These are phyloP conservation scores for Populus hybrid DNA, from an alignment of 441 rosid genomes.

Conservation along the genomic window DNA sequence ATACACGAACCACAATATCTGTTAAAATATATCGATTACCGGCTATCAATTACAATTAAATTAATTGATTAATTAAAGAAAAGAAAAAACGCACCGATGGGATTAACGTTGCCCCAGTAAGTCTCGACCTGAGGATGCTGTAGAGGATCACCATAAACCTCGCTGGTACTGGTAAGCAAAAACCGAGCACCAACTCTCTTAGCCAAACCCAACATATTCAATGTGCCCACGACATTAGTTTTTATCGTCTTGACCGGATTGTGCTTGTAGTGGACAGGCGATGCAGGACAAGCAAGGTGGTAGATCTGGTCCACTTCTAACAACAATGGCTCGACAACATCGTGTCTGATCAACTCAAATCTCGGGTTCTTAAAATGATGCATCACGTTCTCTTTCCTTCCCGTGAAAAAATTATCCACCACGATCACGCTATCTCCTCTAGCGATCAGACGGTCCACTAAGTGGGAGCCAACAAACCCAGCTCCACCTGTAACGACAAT, in stretches of 20 bases:
- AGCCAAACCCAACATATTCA: slow-evolving; percentile 90
- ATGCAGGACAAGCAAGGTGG: slow-evolving; percentile 91
- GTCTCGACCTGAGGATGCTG: slow-evolving; percentile 97
- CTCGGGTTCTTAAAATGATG: slow-evolving; percentile 87
- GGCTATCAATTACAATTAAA: neutral
- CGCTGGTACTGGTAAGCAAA: slow-evolving; percentile 83
- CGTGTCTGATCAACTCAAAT: slow-evolving; percentile 86
- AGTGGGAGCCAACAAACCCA: slow-evolving; percentile 91
- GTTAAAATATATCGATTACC: neutral
- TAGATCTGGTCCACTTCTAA: slow-evolving; percentile 97
- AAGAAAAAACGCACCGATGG: slow-evolving; percentile 54
- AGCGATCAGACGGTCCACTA: slow-evolving; percentile 82
- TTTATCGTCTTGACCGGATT: slow-evolving; percentile 93
- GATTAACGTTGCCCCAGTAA: slow-evolving; percentile 98
- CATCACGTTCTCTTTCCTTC: slow-evolving; percentile 90
- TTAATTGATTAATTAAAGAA: neutral
- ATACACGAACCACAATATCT: neutral
- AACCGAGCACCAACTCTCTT: slow-evolving; percentile 89
- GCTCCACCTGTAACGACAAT: slow-evolving; percentile 95
- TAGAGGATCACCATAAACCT: slow-evolving; percentile 94
- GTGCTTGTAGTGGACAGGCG: slow-evolving; percentile 92
- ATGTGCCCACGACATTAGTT: slow-evolving; percentile 92
- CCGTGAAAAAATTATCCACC: slow-evolving; percentile 90
- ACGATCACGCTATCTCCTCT: slow-evolving; percentile 92
- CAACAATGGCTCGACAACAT: slow-evolving; percentile 83